Conservation (phyloP, 495 filamentous ascomycete genomes). For the Xeromyces bisporus region DNA sequence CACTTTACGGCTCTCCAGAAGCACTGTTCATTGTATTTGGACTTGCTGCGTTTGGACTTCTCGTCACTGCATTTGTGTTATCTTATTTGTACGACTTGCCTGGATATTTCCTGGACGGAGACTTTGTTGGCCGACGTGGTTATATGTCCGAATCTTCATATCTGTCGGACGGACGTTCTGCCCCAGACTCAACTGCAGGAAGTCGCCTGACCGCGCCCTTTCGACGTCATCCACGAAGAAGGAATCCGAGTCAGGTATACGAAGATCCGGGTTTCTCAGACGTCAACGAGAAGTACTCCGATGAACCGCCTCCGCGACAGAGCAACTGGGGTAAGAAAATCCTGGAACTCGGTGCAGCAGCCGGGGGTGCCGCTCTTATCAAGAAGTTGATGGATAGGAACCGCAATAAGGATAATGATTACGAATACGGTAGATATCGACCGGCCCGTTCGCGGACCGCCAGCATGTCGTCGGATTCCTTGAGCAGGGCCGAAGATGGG, state of each 20-base stretch:
- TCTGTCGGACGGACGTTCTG: constrained; percentile 19
- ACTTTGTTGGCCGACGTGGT: constrained; percentile 36
- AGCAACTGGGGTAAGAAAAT: constrained; percentile 49
- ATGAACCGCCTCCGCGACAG: constrained; percentile 19
- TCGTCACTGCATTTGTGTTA: constrained; percentile 57
- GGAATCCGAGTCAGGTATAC: constrained; percentile 17
- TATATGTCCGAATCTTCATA: constrained; percentile 28
- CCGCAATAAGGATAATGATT: constrained; percentile 36
- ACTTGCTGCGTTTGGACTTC: constrained; percentile 47
- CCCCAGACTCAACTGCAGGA: constrained; percentile 38
- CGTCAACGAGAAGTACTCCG: constrained; percentile 45
- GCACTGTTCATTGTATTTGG: constrained; percentile 71
- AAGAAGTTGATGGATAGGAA: constrained; percentile 47
- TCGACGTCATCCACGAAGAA: constrained; percentile 23
- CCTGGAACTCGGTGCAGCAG: constrained; percentile 45
- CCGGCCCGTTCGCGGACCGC: constrained; percentile 26
- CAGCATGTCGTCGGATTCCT: constrained; percentile 26
- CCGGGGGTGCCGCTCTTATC: constrained; percentile 47
- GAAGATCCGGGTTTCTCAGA: constrained; percentile 34
- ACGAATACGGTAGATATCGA: constrained; percentile 33
- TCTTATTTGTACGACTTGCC: constrained; percentile 43
- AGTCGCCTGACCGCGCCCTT: constrained; percentile 44
- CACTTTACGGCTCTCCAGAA: constrained; percentile 81
- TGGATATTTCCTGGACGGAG: constrained; percentile 27
- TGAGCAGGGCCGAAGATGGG: constrained; percentile 28